phyloP scores from a whole-genome alignment of 1,139 yeast genomes.

The Saccharomyces hybrid region DNA sequence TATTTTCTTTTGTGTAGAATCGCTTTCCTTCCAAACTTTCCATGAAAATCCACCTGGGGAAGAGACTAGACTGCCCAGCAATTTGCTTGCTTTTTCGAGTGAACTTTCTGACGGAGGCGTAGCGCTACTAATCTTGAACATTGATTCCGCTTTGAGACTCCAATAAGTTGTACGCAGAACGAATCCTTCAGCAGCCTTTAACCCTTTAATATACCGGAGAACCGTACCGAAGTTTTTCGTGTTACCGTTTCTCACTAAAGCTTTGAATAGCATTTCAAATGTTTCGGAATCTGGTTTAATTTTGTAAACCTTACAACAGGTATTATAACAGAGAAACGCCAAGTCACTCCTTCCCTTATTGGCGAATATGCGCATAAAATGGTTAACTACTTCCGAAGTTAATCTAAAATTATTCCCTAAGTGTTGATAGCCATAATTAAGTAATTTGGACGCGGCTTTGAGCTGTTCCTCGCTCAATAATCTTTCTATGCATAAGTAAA shows the following conservation, averaged over 20 bases:
- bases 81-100: constrained; percentile 5
- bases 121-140: constrained; percentile 12
- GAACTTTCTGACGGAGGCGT: constrained; percentile 2
- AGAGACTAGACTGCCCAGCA: constrained; percentile 3
- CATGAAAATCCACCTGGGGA: constrained; percentile 5
- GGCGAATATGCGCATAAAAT: constrained; percentile 28
- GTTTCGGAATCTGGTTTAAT: constrained; percentile 27
- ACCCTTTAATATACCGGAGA: constrained; percentile 12
- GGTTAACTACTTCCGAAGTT: constrained; percentile 26
- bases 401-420: constrained; percentile 5
- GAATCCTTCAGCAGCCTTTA: constrained; percentile 3
- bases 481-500: constrained; percentile 23
- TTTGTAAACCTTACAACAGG: constrained; percentile 20
- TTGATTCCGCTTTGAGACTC: constrained; percentile 21
- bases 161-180: constrained; percentile 20
- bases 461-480: constrained; percentile 25
- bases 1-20: constrained; percentile 9
- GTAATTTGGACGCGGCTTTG: constrained; percentile 27
- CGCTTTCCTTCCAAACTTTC: constrained; percentile 17
- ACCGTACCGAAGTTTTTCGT: constrained; percentile 24
- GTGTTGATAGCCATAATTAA: constrained; percentile 10
- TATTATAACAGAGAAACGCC: constrained; percentile 28
- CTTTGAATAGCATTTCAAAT: constrained; percentile 32
- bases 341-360: constrained; percentile 33
- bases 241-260: constrained; percentile 31